Conservation (phyloP, 2,329 filamentous ascomycete genomes). For the Apiospora aurea region DNA sequence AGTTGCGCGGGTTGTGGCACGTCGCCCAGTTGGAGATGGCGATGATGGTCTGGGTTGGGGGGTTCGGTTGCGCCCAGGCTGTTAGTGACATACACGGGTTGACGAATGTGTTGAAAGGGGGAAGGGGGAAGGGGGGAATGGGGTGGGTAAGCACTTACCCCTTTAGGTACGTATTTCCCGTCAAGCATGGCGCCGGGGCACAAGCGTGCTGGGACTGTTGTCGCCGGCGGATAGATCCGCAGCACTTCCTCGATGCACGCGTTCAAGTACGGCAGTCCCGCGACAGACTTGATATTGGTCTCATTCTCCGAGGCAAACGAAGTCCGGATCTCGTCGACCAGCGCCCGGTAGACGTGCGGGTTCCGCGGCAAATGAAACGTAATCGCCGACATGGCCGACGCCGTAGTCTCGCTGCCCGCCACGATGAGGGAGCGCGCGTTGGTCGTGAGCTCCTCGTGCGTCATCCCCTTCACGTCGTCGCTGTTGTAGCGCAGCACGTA, state of each 20-base stretch:
- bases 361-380: constrained; percentile 46
- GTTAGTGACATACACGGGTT: not conserved
- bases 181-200: constrained; percentile 17
- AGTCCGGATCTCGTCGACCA: constrained; percentile 44
- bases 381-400: constrained; percentile 46
- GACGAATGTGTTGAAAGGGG: not conserved
- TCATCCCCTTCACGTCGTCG: constrained; percentile 9
- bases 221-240: constrained; percentile 44
- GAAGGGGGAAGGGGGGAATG: not conserved
- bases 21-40: constrained; percentile 53
- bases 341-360: constrained; percentile 29
- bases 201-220: constrained; percentile 18
- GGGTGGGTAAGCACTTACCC: not conserved
- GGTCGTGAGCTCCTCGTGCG: not conserved
- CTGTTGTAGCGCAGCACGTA: constrained; percentile 9
- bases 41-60: constrained; percentile 43
- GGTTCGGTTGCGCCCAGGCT: not conserved
- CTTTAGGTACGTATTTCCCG: constrained; percentile 15
- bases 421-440: constrained; percentile 28
- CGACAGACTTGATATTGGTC: constrained; percentile 40
- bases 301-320: constrained; percentile 41
- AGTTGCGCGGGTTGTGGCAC: constrained; percentile 33
- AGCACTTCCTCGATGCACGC: constrained; percentile 48
- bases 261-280: constrained; percentile 42
- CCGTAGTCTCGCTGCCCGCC: constrained; percentile 55